Base-by-base conservation (phyloP, 306 rosid species). In the Cucumis melo region DNA sequence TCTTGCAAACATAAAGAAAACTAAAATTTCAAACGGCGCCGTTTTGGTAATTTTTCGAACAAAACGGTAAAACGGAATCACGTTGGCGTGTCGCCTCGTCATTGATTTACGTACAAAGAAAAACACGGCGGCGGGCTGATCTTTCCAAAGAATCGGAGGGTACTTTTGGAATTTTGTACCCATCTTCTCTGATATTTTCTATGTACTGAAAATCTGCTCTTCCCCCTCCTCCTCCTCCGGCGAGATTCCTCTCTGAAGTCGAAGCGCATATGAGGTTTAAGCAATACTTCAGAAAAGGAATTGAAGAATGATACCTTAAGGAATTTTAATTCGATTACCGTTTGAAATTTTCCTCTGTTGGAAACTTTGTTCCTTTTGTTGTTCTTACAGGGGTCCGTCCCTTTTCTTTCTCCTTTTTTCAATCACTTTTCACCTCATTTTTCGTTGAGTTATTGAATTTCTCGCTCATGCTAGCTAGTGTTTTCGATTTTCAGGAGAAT, bases 21-120 rank as follows among this genome's bases (percentile, higher is more conserved):
- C 36, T 2, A 32, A 32, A 32, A 32, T 0, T 32, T 32, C 36
- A 32, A 8, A 42, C 10, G 48, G 10, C 48, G 51, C 51, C 51
- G 51, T 46, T 67, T 42, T 11, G 54, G 55, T 67, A 41, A 67
- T 4, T 68, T 42, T 5, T 27, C 29, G 17, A 6, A 6, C 0
- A 20, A 6, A n/a, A 57, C 17, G 13, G 34, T 42, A 67, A 46
- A 68, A 11, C n/a, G 38, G 48, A 42, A 10, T 53, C 54, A 73
- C 19, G 64, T 73, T 70, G 76, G 36, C 77, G 81, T 81, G 76
- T 61, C 74, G 68, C 77, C 81, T 75, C 67, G 77, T 56, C 78
- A 75, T 59, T 62, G 21, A 32, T 42, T 74, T 62, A 21, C 75
- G 75, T 68, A 42, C 74, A 68, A 68, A 48, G 42, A 53, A 54